These are phyloP conservation scores for Hypoxylon sp. DNA, from an alignment of 2,329 filamentous ascomycete genomes.

Conservation along the genomic window DNA sequence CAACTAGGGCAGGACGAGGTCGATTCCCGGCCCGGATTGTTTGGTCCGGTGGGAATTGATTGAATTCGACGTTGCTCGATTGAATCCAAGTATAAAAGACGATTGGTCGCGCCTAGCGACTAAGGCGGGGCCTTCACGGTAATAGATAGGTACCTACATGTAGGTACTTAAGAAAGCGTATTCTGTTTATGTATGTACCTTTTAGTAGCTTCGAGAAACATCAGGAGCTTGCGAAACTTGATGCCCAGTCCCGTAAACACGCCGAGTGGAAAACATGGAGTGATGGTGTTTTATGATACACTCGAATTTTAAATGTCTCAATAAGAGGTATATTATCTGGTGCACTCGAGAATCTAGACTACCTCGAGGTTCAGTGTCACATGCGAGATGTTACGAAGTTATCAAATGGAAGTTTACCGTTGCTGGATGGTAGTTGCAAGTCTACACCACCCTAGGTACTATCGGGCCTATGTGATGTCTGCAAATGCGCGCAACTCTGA, in stretches of 20 bases:
- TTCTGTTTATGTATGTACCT: conserved; percentile 9
- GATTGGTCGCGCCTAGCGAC: conserved; percentile 19
- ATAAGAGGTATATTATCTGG: conserved; percentile 3
- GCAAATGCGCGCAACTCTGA: not conserved
- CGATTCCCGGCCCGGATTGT: no score
- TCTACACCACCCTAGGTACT: conserved; percentile 1
- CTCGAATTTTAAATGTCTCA: conserved; percentile 8
- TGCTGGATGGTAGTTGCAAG: not conserved
- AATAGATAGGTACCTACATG: no score
- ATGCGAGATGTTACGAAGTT: conserved; percentile 5
- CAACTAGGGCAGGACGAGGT: no score
- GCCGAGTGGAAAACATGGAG: conserved; percentile 9
- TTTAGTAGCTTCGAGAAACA: conserved; percentile 33
- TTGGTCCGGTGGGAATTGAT: conserved; percentile 17
- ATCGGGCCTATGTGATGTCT: conserved; percentile 23
- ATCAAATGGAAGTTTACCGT: not conserved
- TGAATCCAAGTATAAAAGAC: not conserved
- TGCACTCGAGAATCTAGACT: not conserved
- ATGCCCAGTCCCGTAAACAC: conserved; percentile 5
- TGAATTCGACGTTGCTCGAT: conserved; percentile 12
- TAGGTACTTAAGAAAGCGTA: conserved; percentile 1
- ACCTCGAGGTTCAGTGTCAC: conserved; percentile 17
- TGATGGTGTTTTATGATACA: conserved; percentile 2
- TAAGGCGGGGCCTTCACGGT: not conserved
- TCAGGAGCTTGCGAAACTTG: conserved; percentile 10